Base-by-base conservation (phyloP, 2,329 filamentous ascomycete genomes). In the Phialophora expanda region DNA sequence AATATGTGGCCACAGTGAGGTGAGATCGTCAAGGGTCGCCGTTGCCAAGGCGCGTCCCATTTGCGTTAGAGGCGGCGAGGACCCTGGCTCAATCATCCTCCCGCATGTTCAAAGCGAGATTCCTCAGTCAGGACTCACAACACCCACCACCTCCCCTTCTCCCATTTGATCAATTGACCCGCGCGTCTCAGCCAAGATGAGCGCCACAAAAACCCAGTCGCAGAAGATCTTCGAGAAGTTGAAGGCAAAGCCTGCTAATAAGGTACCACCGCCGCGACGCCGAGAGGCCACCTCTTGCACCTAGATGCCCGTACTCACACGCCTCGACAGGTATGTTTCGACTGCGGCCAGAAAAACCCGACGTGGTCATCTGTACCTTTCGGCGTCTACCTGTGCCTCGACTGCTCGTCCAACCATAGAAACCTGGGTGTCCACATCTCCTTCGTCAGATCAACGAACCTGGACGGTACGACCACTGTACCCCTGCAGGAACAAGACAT, bases 391-490 rank as follows among this genome's bases (percentile, higher is more conserved):
- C 88, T 99, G 24, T 99, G 95, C 77, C 89, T 99, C 75, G 95
- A 99, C 82, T 99, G 95, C 83, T 97, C 94, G 50, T 90, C 94
- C 64, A 93, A 97, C 79, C 95, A 99, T 80, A 90, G 95, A 74
- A 98, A 98, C 80, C 89, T 99, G 75, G 95, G 95, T 79, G 94
- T 98, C 67, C 95, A 99, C 81, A 97, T 99, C 81, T 97, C 94
- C 73, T 99, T 99, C 84, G 95, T 99, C 75, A 90, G 95, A 75
- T 98, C 94, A 68, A 98, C 94, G 69, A 97, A 97, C 79, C 90
- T 99, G 79, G 95, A 99, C 79, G 93, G 94, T 98, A 91, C 77
- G 92, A 41, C 22, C n/a, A 38, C 24, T 20, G 14, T 26, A 38
- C 20, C 44, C n/a, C 22, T 26, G 12, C 17, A 38, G 20, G 44